These are phyloP conservation scores for Infundibulicybe gibba DNA, from an alignment of 768 basidiomycete species.

Conservation along the genomic window DNA sequence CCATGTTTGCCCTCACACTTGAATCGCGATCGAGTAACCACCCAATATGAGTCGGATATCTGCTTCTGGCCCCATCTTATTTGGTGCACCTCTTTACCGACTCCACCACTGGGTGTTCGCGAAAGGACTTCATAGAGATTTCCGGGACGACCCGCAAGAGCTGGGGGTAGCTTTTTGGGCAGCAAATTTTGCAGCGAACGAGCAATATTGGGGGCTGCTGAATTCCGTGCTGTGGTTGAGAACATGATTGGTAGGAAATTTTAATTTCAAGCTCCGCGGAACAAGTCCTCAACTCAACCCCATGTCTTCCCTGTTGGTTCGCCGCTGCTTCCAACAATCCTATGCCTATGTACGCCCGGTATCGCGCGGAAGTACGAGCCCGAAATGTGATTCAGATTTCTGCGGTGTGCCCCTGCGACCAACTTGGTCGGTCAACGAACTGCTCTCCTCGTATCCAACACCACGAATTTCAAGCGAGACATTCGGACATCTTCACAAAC, in stretches of 20 bases:
- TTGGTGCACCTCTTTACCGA: slow-evolving; percentile 70
- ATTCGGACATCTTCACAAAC: slow-evolving; percentile 61
- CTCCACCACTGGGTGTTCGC: slow-evolving; percentile 60
- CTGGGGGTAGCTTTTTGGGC: slow-evolving; percentile 56
- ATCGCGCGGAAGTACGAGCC: slow-evolving; percentile 5
- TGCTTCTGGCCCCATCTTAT: slow-evolving; percentile 69
- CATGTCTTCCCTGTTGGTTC: slow-evolving; percentile 17
- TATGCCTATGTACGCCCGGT: slow-evolving; percentile 7
- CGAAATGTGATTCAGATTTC: slow-evolving; percentile 38
- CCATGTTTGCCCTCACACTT: slow-evolving; percentile 75
- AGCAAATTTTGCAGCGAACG: slow-evolving; percentile 52
- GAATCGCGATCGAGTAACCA: slow-evolving; percentile 65
- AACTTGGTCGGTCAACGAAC: slow-evolving; percentile 77
- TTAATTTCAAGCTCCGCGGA: slow-evolving; percentile 14
- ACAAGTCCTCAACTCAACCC: slow-evolving; percentile 12
- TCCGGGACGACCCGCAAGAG: slow-evolving; percentile 51
- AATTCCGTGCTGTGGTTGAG: slow-evolving; percentile 24
- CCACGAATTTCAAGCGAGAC: slow-evolving; percentile 57
- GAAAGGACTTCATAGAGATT: slow-evolving; percentile 75
- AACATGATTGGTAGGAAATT: slow-evolving; percentile 27
- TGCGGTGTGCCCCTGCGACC: slow-evolving; percentile 63
- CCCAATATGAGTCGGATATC: slow-evolving; percentile 69
- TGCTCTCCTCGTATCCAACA: slow-evolving; percentile 74
- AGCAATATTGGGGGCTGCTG: slow-evolving; percentile 19
- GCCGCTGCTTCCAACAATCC: slow-evolving; percentile 17